phyloP scores from a whole-genome alignment of 192 early-diverging fungal species.

The Spizellomyces sp. region DNA sequence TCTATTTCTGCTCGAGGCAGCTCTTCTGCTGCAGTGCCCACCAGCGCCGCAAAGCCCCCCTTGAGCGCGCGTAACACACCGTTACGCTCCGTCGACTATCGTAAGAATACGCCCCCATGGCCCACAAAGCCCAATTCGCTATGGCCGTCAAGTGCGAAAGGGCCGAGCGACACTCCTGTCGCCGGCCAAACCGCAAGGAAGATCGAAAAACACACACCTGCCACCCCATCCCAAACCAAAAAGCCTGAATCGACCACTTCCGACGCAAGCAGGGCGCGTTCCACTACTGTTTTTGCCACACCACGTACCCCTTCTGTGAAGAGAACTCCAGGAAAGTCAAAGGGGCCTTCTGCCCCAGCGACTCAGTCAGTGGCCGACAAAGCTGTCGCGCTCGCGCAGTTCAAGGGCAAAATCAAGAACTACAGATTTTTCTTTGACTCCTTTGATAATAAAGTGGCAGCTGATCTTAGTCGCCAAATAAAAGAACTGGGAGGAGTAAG shows the following conservation, averaged over 20 bases:
- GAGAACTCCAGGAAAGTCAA: neutral
- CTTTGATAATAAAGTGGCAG: neutral
- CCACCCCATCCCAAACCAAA: too few species aligned
- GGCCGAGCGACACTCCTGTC: neutral
- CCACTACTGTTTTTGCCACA: neutral
- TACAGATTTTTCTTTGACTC: conserved; percentile 27
- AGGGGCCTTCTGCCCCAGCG: neutral
- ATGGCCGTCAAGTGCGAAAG: neutral
- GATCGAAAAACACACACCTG: too few species aligned
- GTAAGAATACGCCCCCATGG: conserved; percentile 1
- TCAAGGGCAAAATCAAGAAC: conserved; percentile 8
- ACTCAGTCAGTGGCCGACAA: neutral
- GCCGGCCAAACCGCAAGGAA: too few species aligned
- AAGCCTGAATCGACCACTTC: too few species aligned
- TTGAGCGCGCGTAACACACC: conserved; percentile 3
- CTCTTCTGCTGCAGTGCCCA: neutral
- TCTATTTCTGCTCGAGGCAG: conserved; percentile 15
- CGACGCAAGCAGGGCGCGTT: too few species aligned
- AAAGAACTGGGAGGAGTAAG: conserved; percentile 24
- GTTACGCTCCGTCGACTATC: neutral
- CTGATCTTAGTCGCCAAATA: neutral
- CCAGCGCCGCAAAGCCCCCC: neutral
- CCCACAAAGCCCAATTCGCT: neutral
- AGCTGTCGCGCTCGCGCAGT: conserved; percentile 4
- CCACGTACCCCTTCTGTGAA: conserved; percentile 13